Base-by-base conservation (phyloP, 352 stramenopile genomes). In the Pythium chondricola region DNA sequence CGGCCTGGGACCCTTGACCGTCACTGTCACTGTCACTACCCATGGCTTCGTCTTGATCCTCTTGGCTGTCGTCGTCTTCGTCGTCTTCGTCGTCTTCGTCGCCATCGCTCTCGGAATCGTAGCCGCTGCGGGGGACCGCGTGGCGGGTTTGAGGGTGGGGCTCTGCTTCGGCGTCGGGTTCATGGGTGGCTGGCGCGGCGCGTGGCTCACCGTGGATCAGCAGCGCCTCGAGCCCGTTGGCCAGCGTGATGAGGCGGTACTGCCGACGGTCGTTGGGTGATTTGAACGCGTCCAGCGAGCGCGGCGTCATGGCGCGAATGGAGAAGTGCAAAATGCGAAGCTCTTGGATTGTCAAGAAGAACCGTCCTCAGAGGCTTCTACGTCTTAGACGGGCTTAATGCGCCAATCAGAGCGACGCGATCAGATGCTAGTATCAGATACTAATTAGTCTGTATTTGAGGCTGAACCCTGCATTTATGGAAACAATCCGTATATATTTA, bases 171-270 rank as follows among this genome's bases (percentile, higher is more conserved):
- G 58, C 54, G 54, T 67, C 50, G 21, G 45, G 25, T 35, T 67
- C 59, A 24, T 20, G 17, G 22, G 20, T 7, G 11, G 11, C 18
- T 25, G 22, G 6, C 1, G 2, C 24, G 10, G 32, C 45, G 20
- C 11, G 31, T 35, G 22, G 20, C 42, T 65, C 55, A 25, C 45
- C 44, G 32, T 73, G 55, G 55, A 67, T 67, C 56, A 62, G 48
- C 38, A 62, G 49, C 48, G 52, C 63, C 51, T 61, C 52, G 18
- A 74, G 62, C 2, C 72, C 77, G 33, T 89, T 89, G n/a, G 48
- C 24, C 17, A 89, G 60, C 42, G 41, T 65, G 33, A 85, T 36
- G 11, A 82, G 40, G 17, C 74, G 44, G 54, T 88, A 88, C 25
- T 57, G 47, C 52, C 82, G 83, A 20, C 46, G 51, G 52, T 86